Conservation (phyloP, 495 filamentous ascomycete species). For the Neurospora intermedia region DNA sequence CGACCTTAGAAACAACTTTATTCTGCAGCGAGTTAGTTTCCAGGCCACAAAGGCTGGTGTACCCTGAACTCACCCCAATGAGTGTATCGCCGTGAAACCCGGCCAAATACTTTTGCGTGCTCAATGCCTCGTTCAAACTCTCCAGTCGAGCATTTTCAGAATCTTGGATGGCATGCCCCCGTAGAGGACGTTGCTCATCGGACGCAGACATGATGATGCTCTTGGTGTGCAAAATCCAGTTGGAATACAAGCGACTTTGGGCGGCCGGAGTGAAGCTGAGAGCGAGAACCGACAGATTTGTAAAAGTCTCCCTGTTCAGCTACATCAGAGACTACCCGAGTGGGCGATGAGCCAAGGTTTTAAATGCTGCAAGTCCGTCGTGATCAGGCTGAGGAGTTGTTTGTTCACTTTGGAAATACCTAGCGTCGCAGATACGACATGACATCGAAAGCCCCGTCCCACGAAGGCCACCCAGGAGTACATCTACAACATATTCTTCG, state of each 20-base stretch:
- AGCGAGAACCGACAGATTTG: not conserved
- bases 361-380: not conserved
- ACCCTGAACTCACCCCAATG: not conserved
- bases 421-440: too few relatives aligned
- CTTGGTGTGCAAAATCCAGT: not conserved
- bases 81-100: slow-evolving; percentile 4
- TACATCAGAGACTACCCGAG: not conserved
- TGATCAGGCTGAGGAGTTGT: not conserved
- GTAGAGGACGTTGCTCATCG: not conserved
- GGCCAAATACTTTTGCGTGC: not conserved
- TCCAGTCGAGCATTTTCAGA: not conserved
- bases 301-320: not conserved
- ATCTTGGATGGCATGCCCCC: not conserved
- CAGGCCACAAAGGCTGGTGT: not conserved
- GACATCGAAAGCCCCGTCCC: too few relatives aligned
- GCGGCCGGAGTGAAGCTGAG: not conserved
- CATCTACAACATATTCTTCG: too few relatives aligned
- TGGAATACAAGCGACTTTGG: not conserved
- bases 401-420: not conserved
- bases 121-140: not conserved
- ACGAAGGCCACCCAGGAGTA: too few relatives aligned
- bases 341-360: not conserved
- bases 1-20: not conserved
- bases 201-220: not conserved
- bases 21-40: not conserved